Evolutionary conservation across 2,329 filamentous ascomycete species (phyloP), one percentile per base, ranked within the genome.

Genomic region (Penicillium sp.): DNA sequence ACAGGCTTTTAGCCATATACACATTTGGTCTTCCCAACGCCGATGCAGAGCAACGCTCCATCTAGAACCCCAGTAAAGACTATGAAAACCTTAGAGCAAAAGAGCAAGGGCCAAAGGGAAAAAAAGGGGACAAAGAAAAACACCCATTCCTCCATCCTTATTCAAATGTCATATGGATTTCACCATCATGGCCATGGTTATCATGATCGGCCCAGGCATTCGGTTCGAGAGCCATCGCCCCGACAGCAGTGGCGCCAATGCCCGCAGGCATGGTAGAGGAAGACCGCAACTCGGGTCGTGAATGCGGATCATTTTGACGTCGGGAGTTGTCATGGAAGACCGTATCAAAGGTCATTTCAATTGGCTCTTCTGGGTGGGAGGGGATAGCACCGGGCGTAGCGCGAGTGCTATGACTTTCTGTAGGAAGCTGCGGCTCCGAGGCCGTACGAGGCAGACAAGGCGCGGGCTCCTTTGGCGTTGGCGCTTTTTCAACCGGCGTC

Each of bases 111-210:
- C 22, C 2, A 13, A 39, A 31, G 3, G 5, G 31, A 36, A 37
- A 52, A 14, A 54, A 53, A 11, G 50, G 36, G 33, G 52, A 22
- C 33, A 55, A 55, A 50, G 3, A 27, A 6, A 56, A 9, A 9
- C 33, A 33, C 39, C 44, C 36, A 36, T 47, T 19, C 19, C n/a
- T 40, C 22, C 18, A 24, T 61, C 60, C 63, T 78, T 79, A 91
- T 75, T 89, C 90, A 85, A 94, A 94, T 62, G 89, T 92, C 89
- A 94, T 89, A 35, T 85, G 83, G 63, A 94, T 90, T 75, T 92
- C 89, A 71, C 87, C 86, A 74, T 92, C 87, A 77, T 89, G 89
- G 54, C 89, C 55, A 27, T 77, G 75, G 46, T 56, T 39, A 33
- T 91, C 88, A 47, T 86, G 81, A 58, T 86, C 89, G 3, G 84